Evolutionary conservation across 768 basidiomycete genomes (phyloP).

Genomic region (Lactarius sp.): DNA sequence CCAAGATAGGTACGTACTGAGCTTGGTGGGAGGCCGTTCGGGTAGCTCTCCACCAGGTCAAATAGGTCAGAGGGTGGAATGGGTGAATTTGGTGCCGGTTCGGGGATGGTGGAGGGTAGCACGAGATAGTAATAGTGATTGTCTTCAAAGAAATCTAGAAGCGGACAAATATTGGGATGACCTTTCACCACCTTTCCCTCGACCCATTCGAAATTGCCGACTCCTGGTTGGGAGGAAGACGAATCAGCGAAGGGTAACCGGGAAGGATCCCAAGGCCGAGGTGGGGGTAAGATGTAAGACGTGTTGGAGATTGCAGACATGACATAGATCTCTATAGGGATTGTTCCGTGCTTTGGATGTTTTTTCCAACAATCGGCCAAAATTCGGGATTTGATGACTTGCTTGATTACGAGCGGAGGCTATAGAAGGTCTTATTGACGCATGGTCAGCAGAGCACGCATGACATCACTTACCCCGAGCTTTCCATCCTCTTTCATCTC

Average conservation of each 20-base stretch:
- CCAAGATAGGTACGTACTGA: constrained; percentile 81
- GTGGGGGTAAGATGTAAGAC: constrained; percentile 70
- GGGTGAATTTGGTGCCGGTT: constrained; percentile 46
- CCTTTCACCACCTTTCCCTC: constrained; percentile 73
- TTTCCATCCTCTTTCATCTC: constrained; percentile 71
- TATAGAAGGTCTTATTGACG: constrained; percentile 35
- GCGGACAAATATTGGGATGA: constrained; percentile 91
- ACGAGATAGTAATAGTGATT: constrained; percentile 94
- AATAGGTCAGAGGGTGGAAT: constrained; percentile 80
- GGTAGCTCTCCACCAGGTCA: constrained; percentile 87
- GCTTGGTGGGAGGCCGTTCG: constrained; percentile 72
- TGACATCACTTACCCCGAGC: constrained; percentile 63
- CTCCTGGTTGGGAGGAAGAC: constrained; percentile 19
- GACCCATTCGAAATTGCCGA: constrained; percentile 48
- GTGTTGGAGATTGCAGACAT: constrained; percentile 87
- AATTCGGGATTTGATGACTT: constrained; percentile 97
- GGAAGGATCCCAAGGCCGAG: constrained; percentile 79
- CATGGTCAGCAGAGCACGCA: constrained; percentile 9
- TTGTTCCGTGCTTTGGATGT: constrained; percentile 90
- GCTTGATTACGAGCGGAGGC: constrained; percentile 93
- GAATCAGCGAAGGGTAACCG: constrained; percentile 35
- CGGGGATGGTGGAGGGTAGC: constrained; percentile 69
- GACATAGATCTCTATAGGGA: constrained; percentile 96
- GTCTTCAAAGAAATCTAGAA: constrained; percentile 97
- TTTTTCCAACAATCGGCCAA: constrained; percentile 99